Conservation (phyloP, 306 rosid genomes). For the Cucumis hystrix region DNA sequence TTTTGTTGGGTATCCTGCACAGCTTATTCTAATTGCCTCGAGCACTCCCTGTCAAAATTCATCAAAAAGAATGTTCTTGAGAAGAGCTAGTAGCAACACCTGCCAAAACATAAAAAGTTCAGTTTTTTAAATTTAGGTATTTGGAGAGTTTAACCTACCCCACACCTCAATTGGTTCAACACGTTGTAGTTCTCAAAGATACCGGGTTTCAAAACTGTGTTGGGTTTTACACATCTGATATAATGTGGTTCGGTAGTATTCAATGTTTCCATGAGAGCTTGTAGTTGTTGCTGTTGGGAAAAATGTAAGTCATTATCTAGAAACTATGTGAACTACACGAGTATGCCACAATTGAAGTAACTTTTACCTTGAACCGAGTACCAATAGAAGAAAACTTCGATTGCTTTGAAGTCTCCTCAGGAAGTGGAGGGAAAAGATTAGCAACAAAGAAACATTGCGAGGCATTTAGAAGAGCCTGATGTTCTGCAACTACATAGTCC, state of each 20-base stretch:
- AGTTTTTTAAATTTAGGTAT: neutral
- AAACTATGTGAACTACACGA: slow-evolving; percentile 6
- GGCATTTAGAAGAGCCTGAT: slow-evolving; percentile 62
- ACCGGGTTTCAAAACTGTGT: slow-evolving; percentile 77
- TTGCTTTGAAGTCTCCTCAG: slow-evolving; percentile 75
- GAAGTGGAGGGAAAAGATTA: slow-evolving; percentile 65
- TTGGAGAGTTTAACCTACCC: slow-evolving; percentile 35
- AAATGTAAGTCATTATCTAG: slow-evolving; percentile 13
- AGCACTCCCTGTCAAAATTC: slow-evolving; percentile 64
- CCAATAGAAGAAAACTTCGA: slow-evolving; percentile 83
- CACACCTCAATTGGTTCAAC: slow-evolving; percentile 76
- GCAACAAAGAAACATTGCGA: slow-evolving; percentile 63
- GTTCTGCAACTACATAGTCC: slow-evolving; percentile 86
- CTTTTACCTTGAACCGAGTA: slow-evolving; percentile 56
- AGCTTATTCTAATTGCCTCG: slow-evolving; percentile 80
- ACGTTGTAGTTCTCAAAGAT: slow-evolving; percentile 75
- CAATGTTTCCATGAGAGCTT: slow-evolving; percentile 75
- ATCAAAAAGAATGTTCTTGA: neutral
- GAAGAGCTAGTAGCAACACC: neutral
- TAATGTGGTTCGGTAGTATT: slow-evolving; percentile 84
- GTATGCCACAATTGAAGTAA: neutral
- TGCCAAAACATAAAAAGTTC: neutral
- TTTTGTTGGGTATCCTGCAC: slow-evolving; percentile 89
- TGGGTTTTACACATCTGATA: slow-evolving; percentile 88
- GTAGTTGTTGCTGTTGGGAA: slow-evolving; percentile 66